These are phyloP conservation scores for Neopestalotiopsis rosae DNA, from an alignment of 2,329 filamentous ascomycete genomes.

Conservation along the genomic window DNA sequence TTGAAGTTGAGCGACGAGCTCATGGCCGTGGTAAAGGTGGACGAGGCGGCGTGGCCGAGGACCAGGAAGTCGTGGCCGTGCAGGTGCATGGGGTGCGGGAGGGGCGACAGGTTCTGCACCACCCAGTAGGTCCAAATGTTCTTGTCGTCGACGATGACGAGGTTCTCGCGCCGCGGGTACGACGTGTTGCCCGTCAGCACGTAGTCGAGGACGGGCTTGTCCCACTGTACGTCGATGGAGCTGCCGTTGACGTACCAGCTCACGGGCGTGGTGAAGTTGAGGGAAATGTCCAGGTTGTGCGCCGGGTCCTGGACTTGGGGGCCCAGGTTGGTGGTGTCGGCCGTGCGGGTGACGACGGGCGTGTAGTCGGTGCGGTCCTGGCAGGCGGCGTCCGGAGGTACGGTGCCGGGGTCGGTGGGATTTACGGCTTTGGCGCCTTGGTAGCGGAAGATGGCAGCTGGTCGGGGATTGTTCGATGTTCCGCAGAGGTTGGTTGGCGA, in stretches of 20 bases:
- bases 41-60: constrained; percentile 30
- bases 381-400: constrained; percentile 24
- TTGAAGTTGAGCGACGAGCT: constrained; percentile 34
- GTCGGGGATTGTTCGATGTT: constrained; percentile 33
- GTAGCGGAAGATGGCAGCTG: constrained; percentile 47
- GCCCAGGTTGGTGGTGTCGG: constrained; percentile 31
- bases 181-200: constrained; percentile 24
- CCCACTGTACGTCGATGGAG: constrained; percentile 33
- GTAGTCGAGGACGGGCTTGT: constrained; percentile 34
- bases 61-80: constrained; percentile 39
- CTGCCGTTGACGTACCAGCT: constrained; percentile 22
- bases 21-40: constrained; percentile 26
- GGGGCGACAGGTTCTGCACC: constrained; percentile 25
- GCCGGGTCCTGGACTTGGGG: background rate
- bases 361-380: constrained; percentile 27
- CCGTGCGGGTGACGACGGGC: constrained; percentile 32
- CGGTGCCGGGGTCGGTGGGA: constrained; percentile 36
- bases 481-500: constrained; percentile 33
- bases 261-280: constrained; percentile 17
- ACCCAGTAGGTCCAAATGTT: constrained; percentile 29
- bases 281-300: constrained; percentile 10
- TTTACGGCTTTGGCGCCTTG: constrained; percentile 32
- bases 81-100: constrained; percentile 35
- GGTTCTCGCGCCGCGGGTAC: constrained; percentile 23
- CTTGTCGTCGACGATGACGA: constrained; percentile 25